Evolutionary conservation across 306 rosid genomes (phyloP).

Genomic region (Rosa lucieae): DNA sequence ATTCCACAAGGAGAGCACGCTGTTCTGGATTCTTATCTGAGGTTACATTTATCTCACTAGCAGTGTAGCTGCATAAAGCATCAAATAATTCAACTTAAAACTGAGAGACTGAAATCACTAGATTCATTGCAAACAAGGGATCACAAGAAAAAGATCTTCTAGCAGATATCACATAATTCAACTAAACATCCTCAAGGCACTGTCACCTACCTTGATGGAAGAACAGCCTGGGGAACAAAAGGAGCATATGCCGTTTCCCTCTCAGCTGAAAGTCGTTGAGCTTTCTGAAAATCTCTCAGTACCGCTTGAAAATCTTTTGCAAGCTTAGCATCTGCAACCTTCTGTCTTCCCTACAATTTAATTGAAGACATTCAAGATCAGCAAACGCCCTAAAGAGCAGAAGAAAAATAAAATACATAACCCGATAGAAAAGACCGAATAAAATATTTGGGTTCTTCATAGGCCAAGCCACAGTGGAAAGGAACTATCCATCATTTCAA

Average conservation of each 20-base stretch:
- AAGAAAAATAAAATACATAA: background rate
- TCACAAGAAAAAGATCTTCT: conserved; percentile 1
- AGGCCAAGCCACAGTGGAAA: background rate
- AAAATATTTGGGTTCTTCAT: background rate
- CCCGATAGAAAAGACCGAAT: background rate
- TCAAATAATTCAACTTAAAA: conserved; percentile 8
- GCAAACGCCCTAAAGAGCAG: conserved; percentile 2
- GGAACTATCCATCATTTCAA: background rate
- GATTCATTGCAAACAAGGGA: background rate
- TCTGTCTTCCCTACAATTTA: conserved; percentile 74
- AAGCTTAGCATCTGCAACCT: conserved; percentile 93
- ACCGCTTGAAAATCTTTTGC: conserved; percentile 97
- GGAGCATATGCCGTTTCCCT: conserved; percentile 93
- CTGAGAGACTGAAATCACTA: background rate
- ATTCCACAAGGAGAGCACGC: conserved; percentile 77
- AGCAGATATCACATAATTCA: background rate
- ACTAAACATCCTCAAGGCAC: background rate
- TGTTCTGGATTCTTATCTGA: conserved; percentile 67
- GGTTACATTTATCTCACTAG: conserved; percentile 46
- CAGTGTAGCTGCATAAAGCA: conserved; percentile 61
- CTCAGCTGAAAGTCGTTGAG: conserved; percentile 96
- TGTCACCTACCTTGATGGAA: conserved; percentile 60
- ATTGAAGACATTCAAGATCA: conserved; percentile 14
- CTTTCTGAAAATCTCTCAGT: conserved; percentile 92
- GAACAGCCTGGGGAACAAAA: conserved; percentile 73